Base-by-base conservation (phyloP, 1,139 yeast species). In the Geotrichum aggregatum region DNA sequence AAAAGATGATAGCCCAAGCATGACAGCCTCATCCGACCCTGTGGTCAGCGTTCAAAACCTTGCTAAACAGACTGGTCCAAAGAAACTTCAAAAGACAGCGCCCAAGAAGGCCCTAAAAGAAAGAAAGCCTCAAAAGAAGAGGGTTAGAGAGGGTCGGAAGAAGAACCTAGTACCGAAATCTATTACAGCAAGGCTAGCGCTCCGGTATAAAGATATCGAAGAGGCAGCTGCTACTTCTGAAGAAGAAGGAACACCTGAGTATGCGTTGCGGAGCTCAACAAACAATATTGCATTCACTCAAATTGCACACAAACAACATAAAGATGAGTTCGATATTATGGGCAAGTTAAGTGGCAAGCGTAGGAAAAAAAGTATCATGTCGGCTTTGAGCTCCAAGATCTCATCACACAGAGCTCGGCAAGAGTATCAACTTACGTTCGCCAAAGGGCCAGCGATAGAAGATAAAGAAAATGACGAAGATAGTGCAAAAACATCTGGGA, bases 211-310 rank as follows among this genome's bases (percentile, higher is more conserved):
- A 31, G 21, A 13, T 28, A 16, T 28, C 19, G 33, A 40, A 10
- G 16, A 26, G n/a, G 44, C 14, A 30, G 21, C 14, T 28, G 24
- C 35, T 14, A n/a, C 18, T 13, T n/a, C n/a, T 3, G n/a, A 16
- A 7, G 6, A 21, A 18, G 43, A 40, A 22, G 28, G 8, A 24
- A 24, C 5, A 5, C 8, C 8, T 24, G 41, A 38, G 24, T 30
- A 14, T 5, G 16, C 6, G 19, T 40, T 10, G 16, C 19, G n/a
- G 6, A 18, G 16, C 3, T 16, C 31, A 13, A 10, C 11, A 2
- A 28, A 31, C 36, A 19, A 19, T n/a, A 43, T 43, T 31, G 28
- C 47, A 3, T 46, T 46, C 30, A 46, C 49, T 16, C 49, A 46
- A 19, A 30, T 38, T 7, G 49, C 49, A 2, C 26, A 13, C n/a